Evolutionary conservation across 176 grass and related monocot species (phyloP).

Genomic region (Avena atlantica): DNA sequence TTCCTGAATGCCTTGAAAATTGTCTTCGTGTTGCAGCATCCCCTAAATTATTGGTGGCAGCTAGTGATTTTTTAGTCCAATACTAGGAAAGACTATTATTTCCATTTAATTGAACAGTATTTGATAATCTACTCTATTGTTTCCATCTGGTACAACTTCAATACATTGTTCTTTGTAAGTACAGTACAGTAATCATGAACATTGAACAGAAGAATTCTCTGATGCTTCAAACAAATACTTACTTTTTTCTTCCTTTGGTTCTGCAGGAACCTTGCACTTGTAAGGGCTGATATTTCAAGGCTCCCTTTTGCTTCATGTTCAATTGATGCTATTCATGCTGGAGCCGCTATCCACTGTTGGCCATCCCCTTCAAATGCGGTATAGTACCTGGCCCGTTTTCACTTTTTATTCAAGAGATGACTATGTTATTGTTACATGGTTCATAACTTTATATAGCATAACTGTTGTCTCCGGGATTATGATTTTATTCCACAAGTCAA

Average conservation of each 20-base stretch:
- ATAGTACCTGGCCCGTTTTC: not conserved
- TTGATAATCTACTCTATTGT: not conserved
- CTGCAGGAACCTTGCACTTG: conserved; percentile 81
- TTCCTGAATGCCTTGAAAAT: not conserved
- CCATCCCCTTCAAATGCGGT: conserved; percentile 96
- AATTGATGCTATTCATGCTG: conserved; percentile 89
- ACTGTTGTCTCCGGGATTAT: not conserved
- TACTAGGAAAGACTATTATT: not conserved
- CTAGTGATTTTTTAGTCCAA: conserved; percentile 20
- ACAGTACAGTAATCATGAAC: not conserved
- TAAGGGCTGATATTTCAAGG: conserved; percentile 93
- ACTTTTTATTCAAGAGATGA: not conserved
- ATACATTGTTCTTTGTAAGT: not conserved
- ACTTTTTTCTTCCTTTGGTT: conserved; percentile 20
- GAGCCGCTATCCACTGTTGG: conserved; percentile 97
- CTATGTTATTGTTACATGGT: not conserved
- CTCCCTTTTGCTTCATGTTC: conserved; percentile 92
- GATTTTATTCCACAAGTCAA: not conserved
- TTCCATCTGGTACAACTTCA: not conserved
- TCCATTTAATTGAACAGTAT: not conserved
- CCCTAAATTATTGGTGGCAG: not conserved
- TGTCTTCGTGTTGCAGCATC: not conserved
- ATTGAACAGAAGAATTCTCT: not conserved
- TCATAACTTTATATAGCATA: not conserved
- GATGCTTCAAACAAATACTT: not conserved